Evolutionary conservation across 352 stramenopile species (phyloP).

Genomic region (Hyaloperonospora arabidopsidis): DNA sequence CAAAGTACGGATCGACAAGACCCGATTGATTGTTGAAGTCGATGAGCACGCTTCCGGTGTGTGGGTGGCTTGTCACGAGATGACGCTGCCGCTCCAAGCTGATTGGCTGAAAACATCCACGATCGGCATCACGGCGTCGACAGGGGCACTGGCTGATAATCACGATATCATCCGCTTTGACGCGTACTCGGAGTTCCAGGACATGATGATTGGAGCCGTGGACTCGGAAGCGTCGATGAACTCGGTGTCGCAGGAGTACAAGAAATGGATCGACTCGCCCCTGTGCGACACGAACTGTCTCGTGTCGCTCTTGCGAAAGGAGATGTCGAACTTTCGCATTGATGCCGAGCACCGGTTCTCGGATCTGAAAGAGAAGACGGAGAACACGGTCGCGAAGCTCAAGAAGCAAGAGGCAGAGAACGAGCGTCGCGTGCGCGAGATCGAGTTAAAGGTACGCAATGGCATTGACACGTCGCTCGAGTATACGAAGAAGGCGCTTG

Average conservation of each 20-base stretch:
- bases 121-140: conserved; percentile 71
- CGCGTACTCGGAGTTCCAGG: conserved; percentile 50
- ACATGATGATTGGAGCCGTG: conserved; percentile 31
- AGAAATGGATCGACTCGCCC: conserved; percentile 73
- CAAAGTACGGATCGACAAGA: conserved; percentile 66
- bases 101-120: conserved; percentile 55
- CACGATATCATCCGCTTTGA: conserved; percentile 80
- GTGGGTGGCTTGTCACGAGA: conserved; percentile 62
- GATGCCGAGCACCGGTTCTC: conserved; percentile 76
- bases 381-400: conserved; percentile 69
- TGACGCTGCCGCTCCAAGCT: conserved; percentile 49
- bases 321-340: conserved; percentile 71
- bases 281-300: conserved; percentile 70
- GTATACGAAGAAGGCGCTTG: conserved; percentile 49
- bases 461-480: conserved; percentile 61
- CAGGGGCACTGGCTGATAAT: conserved; percentile 76
- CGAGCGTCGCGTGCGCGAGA: conserved; percentile 60
- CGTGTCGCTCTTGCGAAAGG: conserved; percentile 72
- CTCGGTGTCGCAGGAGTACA: conserved; percentile 79
- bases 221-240: conserved; percentile 73
- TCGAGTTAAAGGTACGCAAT: conserved; percentile 53
- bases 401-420: conserved; percentile 71
- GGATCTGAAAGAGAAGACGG: conserved; percentile 82
- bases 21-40: conserved; percentile 55
- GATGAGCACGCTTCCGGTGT: conserved; percentile 45